Percentiles rank a stretch among this genome's conserved stretches.
phyloP scores from a whole-genome alignment of 306 rosid genomes.

The Betula pendula region DNA sequence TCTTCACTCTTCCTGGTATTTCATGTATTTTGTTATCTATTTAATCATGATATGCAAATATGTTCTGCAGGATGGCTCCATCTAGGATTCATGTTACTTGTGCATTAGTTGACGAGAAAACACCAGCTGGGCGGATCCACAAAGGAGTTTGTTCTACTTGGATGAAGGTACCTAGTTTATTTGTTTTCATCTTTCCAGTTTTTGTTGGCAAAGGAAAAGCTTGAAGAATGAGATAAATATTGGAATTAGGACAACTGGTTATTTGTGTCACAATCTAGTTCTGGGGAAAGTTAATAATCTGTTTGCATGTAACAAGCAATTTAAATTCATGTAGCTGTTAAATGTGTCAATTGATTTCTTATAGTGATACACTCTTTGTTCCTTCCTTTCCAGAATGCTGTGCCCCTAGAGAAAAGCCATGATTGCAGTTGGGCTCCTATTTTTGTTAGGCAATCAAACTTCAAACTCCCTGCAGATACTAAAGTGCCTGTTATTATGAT shows the following conservation, averaged over 20 bases:
- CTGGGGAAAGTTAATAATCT: too few relatives aligned
- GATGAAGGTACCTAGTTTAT: constrained; percentile 76
- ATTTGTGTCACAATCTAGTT: too few relatives aligned
- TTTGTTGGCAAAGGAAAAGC: not conserved
- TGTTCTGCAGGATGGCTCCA: constrained; percentile 66
- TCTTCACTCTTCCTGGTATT: constrained; percentile 6
- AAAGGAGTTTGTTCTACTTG: constrained; percentile 95
- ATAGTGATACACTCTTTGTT: constrained; percentile 9
- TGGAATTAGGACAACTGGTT: too few relatives aligned
- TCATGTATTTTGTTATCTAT: not conserved
- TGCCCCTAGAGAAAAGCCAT: constrained; percentile 63
- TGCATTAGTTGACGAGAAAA: constrained; percentile 81
- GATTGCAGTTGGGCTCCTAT: constrained; percentile 92
- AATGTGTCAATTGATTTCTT: not conserved
- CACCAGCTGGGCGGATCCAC: constrained; percentile 80
- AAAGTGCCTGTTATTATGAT: constrained; percentile 89
- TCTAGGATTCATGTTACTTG: constrained; percentile 92
- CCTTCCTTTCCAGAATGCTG: constrained; percentile 57
- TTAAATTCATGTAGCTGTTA: not conserved
- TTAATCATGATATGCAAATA: constrained; percentile 26
- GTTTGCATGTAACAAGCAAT: too few relatives aligned
- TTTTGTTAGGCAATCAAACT: constrained; percentile 93
- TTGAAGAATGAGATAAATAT: too few relatives aligned
- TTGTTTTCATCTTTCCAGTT: constrained; percentile 14
- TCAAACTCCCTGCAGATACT: constrained; percentile 79